These are phyloP conservation scores for Triticum turgidum DNA, from an alignment of 176 grass and related monocot species.

Conservation along the genomic window DNA sequence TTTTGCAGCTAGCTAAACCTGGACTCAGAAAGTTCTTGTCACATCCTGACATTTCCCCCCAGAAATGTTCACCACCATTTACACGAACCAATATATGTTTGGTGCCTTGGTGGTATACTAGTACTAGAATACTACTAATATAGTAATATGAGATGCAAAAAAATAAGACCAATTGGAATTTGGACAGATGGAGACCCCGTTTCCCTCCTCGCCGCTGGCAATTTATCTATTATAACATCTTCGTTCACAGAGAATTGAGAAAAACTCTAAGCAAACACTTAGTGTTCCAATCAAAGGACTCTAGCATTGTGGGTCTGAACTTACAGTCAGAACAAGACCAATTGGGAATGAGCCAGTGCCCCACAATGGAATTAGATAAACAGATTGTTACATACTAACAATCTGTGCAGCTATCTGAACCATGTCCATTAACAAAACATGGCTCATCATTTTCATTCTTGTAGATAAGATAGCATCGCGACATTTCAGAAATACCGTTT, in stretches of 20 bases:
- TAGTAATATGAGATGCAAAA: no score
- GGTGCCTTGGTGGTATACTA: no score
- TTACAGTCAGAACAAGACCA: neutral
- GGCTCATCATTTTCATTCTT: neutral
- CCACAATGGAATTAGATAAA: neutral
- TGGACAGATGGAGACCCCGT: no score
- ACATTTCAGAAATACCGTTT: neutral
- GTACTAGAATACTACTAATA: no score
- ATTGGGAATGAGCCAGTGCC: neutral
- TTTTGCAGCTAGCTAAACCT: no score
- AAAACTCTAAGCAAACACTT: neutral
- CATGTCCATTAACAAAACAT: neutral
- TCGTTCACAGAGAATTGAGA: neutral
- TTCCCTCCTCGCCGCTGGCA: no score
- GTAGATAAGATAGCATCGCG: neutral
- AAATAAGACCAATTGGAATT: no score
- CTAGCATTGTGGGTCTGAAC: neutral
- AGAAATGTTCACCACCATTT: neutral
- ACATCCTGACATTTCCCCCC: no score
- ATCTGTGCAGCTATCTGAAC: neutral
- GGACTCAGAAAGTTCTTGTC: no score
- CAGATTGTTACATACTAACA: neutral
- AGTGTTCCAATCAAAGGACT: neutral
- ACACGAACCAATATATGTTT: no score
- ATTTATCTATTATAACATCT: neutral